Base-by-base conservation (phyloP, 2,329 filamentous ascomycete species). In the Tolypocladium tundrense region DNA sequence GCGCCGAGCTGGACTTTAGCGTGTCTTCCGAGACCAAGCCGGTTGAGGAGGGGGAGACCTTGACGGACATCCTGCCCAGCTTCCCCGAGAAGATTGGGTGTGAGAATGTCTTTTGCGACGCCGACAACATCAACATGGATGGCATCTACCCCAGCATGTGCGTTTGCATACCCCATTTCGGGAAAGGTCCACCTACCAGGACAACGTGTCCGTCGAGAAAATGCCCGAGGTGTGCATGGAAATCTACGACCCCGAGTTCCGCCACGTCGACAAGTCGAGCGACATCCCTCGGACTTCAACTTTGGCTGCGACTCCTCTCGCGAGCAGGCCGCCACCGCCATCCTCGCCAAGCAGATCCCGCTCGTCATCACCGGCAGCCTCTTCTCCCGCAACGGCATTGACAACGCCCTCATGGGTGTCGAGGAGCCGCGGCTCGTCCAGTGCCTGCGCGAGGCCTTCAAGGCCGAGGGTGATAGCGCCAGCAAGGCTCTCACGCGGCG, bases 171-270 rank as follows among this genome's bases (percentile, higher is more conserved):
- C 31, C 31, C 31, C 31, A 8, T 33, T 33, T 33, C 31, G 31
- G 31, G 31, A 33, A 33, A 33, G 31, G 31, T 91, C 90, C 71
- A 97, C 92, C 0, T 97, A 97, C 73, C 90, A 95, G 69, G 92
- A 97, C 68, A 82, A 89, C 66, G 79, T 97, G 1, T 75, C 88
- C 0, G 77, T 74, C 0, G 87, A 90, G 60, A 84, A 84, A 58
- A 97, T 97, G 93, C 90, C 91, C 0, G 78, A 88, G 63, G 91
- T 92, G 0, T 92, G 88, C 72, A 97, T 97, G 91, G 82, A 88
- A 70, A 97, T 97, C 79, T 97, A 96, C 74, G 93, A 97, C 69
- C 74, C 81, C 0, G 70, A 77, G 0, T 97, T 97, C 69, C 72
- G 79, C 11, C 71, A 74, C 1, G 77, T 86, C 41, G 86, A 88